These are phyloP conservation scores for Fraxinus cuspidata DNA, from an alignment of 257 asterid species.

Conservation along the genomic window DNA sequence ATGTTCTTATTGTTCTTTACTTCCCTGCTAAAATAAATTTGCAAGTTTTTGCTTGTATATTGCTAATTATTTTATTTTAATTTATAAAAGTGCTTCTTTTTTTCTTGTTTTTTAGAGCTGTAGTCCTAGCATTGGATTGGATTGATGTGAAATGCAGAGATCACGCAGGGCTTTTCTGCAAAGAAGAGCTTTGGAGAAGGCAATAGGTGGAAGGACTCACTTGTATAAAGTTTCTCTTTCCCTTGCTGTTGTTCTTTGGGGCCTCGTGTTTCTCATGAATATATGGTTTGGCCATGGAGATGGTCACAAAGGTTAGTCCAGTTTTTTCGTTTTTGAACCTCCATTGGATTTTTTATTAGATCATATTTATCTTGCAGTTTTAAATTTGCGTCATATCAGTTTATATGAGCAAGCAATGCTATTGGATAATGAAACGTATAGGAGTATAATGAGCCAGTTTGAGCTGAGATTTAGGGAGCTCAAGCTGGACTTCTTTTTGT, in stretches of 20 bases:
- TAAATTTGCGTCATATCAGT: background rate
- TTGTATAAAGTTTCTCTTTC: conserved; percentile 74
- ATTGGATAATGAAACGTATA: background rate
- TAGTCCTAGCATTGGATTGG: conserved; percentile 38
- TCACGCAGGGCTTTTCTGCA: conserved; percentile 94
- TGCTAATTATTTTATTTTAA: background rate
- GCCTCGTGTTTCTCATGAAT: conserved; percentile 68
- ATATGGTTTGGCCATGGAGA: conserved; percentile 76
- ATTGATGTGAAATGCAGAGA: conserved; percentile 92
- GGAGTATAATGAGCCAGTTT: background rate
- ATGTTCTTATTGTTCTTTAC: conserved; percentile 29
- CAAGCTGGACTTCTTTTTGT: background rate
- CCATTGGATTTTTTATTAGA: background rate
- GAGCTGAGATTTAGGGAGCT: background rate
- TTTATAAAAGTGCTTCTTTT: background rate
- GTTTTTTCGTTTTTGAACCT: background rate
- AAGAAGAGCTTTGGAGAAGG: conserved; percentile 74
- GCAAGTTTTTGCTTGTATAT: conserved; percentile 1
- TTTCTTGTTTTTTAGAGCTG: conserved; percentile 10
- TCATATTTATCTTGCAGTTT: conserved; percentile 4
- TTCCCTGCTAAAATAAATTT: conserved; percentile 34
- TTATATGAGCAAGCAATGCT: conserved; percentile 8
- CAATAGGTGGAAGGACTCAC: conserved; percentile 45
- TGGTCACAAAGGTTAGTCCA: conserved; percentile 64
- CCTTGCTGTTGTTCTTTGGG: conserved; percentile 65